Evolutionary conservation across 257 asterid species (phyloP).

Genomic region (Jacaranda copaia): DNA sequence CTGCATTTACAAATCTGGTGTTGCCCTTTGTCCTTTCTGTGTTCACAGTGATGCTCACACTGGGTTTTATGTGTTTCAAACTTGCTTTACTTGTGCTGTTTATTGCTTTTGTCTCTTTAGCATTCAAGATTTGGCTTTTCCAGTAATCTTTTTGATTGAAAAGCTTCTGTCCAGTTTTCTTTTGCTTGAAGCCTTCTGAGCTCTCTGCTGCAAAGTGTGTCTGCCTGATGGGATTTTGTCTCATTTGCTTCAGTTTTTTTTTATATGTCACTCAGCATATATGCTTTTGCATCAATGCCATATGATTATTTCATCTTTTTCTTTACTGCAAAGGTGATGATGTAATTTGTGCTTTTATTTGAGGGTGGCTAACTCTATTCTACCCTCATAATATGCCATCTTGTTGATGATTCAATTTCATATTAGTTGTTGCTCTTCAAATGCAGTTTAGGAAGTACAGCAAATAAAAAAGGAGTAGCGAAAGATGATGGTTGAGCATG

Average conservation of each 20-base stretch:
- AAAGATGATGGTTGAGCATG: slow-evolving; percentile 46
- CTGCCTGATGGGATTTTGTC: background rate
- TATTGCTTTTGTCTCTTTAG: slow-evolving; percentile 28
- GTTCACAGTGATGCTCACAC: slow-evolving; percentile 9
- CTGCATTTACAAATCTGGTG: slow-evolving; percentile 35
- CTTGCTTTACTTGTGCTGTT: slow-evolving; percentile 22
- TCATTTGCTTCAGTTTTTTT: background rate
- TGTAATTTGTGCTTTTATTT: background rate
- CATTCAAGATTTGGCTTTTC: slow-evolving; percentile 31
- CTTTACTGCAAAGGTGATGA: background rate
- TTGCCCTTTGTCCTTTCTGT: slow-evolving; percentile 37
- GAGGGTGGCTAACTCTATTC: background rate
- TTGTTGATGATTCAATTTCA: slow-evolving; percentile 20
- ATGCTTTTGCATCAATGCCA: no score
- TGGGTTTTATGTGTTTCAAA: slow-evolving; percentile 37
- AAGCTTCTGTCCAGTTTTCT: background rate
- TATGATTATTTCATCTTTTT: no score
- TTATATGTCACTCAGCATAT: no score
- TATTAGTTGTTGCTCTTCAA: background rate
- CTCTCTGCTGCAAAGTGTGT: background rate
- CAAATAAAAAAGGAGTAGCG: slow-evolving; percentile 26
- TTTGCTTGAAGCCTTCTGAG: background rate
- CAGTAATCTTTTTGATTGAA: no score
- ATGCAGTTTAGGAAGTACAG: slow-evolving; percentile 23
- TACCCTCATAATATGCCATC: background rate